Base-by-base conservation (phyloP, 2,329 filamentous ascomycete species). In the Esteya vermicola region DNA sequence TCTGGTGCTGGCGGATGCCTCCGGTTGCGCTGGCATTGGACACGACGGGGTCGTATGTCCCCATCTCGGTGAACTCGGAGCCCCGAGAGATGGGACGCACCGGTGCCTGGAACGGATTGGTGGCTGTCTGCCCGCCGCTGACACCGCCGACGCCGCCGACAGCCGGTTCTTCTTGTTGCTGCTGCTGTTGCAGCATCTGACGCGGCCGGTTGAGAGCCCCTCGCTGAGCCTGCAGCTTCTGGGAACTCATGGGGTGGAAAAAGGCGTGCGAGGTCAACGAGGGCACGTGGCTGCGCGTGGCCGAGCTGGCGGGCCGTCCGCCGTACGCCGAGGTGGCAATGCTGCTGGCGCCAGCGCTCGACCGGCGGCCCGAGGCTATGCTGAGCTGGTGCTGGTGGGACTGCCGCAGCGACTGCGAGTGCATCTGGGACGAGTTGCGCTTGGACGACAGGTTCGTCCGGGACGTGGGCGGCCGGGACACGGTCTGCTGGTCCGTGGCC, bases 221-320 rank as follows among this genome's bases (percentile, higher is more conserved):
- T 57, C 89, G 72, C 60, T 96, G 91, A 40, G 86, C 86, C 61
- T 96, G 89, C 38, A 96, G 67, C 56, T 85, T 81, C 57, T 94
- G 86, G 20, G 89, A 93, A 62, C 88, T 96, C 85, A 98, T 93
- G 30, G 91, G 91, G 19, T 81, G 81, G 55, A 93, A 94, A 63
- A 98, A 96, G 40, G 85, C 89, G 53, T 89, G 82, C 14, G 85
- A 86, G 3, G 85, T 81, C 39, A 98, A 65, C 2, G 82, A 86
- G 1, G 91, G 88, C 18, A 93, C 86, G 65, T 98, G 91, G 32
- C 84, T 91, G 53, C 80, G 75, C 55, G 80, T 86, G 34, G 81
- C 68, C 32, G 83, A 70, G 48, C 79, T 89, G 14, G 67, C 69
- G 39, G 67, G 80, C 48, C 70, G 70, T 48, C 59, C 75, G 55